phyloP scores from a whole-genome alignment of 257 asterid genomes.

The Nemophila menziesii region DNA sequence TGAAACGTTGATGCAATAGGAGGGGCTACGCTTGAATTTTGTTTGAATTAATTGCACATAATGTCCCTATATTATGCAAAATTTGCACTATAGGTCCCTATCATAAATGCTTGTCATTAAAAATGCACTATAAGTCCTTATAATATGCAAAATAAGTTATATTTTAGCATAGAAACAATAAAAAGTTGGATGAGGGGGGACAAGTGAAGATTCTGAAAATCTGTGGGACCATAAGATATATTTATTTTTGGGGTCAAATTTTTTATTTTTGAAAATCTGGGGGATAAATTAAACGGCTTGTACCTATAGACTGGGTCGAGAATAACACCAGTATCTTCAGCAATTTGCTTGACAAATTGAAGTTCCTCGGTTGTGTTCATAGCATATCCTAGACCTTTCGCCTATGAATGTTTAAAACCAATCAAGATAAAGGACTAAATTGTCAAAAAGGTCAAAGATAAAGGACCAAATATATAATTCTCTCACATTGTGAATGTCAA shows the following conservation, averaged over 20 bases:
- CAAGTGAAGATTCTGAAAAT: no score
- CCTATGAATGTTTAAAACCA: conserved; percentile 31
- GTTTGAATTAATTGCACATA: no score
- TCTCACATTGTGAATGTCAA: conserved; percentile 63
- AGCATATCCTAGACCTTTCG: conserved; percentile 97
- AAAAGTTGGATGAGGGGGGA: background rate
- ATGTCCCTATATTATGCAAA: no score
- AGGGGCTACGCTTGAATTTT: no score
- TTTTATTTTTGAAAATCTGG: no score
- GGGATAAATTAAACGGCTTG: conserved; percentile 6
- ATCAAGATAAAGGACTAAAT: background rate
- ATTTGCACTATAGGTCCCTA: no score
- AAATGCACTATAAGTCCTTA: no score
- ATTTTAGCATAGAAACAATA: background rate
- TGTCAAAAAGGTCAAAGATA: background rate
- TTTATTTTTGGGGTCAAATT: no score
- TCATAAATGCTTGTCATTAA: no score
- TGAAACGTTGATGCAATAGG: no score
- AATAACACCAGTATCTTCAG: conserved; percentile 73
- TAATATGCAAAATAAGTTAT: no score
- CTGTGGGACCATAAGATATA: no score
- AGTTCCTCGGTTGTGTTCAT: conserved; percentile 76
- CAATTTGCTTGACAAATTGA: conserved; percentile 69
- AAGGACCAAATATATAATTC: background rate
- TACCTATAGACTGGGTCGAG: conserved; percentile 99